These are phyloP conservation scores for Emydomyces testavorans DNA, from an alignment of 2,329 filamentous ascomycete genomes.

Conservation along the genomic window DNA sequence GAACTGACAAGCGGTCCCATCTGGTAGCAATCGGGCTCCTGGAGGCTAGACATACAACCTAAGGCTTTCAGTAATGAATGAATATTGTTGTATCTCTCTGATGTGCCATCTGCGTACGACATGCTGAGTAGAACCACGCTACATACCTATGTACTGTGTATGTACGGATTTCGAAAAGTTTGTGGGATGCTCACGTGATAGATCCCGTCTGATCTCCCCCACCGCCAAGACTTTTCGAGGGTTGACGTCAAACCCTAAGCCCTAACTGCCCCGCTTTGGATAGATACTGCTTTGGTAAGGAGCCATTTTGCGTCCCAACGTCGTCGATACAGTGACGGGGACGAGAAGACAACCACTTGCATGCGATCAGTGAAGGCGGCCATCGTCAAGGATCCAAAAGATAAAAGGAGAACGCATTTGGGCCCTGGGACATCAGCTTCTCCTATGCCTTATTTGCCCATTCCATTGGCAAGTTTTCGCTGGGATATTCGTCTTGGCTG, in stretches of 20 bases:
- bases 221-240: constrained; percentile 1
- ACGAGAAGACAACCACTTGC: not conserved
- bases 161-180: too few relatives aligned
- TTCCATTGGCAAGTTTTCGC: not conserved
- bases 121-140: too few relatives aligned
- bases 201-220: not conserved
- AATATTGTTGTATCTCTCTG: too few relatives aligned
- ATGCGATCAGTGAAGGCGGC: not conserved
- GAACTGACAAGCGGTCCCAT: too few relatives aligned
- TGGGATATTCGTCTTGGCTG: not conserved
- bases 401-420: not conserved
- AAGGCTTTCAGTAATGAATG: too few relatives aligned
- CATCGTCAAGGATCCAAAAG: not conserved
- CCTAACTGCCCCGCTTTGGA: constrained; percentile 12
- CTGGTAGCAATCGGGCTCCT: too few relatives aligned
- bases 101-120: too few relatives aligned
- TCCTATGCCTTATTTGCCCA: not conserved
- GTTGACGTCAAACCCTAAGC: constrained; percentile 12
- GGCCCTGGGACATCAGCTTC: not conserved
- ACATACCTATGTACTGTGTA: too few relatives aligned
- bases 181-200: constrained; percentile 8
- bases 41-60: too few relatives aligned
- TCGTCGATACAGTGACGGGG: not conserved
- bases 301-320: too few relatives aligned
- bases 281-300: not conserved